phyloP scores from a whole-genome alignment of 768 basidiomycete genomes.

The Termitomyces eurrhizus region DNA sequence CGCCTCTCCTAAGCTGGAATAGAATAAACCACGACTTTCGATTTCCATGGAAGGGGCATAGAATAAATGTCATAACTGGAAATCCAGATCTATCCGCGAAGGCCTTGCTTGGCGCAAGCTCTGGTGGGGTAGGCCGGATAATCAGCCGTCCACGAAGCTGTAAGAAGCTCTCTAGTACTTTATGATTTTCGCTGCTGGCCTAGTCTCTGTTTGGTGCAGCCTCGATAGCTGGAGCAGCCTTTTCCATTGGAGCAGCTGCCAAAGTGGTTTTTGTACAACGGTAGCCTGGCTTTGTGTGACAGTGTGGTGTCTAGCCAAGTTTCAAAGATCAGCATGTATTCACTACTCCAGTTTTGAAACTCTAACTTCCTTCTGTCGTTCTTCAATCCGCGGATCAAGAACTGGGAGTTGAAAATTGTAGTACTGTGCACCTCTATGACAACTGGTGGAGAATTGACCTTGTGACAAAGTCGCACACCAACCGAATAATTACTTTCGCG shows the following conservation, averaged over 20 bases:
- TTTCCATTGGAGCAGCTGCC: neutral
- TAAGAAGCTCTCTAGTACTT: neutral
- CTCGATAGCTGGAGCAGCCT: neutral
- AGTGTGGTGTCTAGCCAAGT: neutral
- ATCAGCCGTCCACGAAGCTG: neutral
- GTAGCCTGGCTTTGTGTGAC: too few species aligned
- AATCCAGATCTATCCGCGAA: neutral
- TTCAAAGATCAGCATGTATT: neutral
- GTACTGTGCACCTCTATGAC: neutral
- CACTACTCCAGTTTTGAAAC: neutral
- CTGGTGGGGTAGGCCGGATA: neutral
- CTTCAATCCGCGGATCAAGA: neutral
- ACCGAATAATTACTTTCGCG: neutral
- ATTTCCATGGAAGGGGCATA: neutral
- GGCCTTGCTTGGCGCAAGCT: neutral
- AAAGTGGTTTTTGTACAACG: neutral
- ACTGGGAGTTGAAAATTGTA: neutral
- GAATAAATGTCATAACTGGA: neutral
- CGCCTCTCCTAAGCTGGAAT: too few species aligned
- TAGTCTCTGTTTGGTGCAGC: neutral
- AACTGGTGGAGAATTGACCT: neutral
- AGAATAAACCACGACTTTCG: neutral
- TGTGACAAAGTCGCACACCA: neutral
- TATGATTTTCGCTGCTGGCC: neutral
- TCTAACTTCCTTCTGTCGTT: neutral